A percentile compares a stretch with the other conserved stretches of the same genome.
phyloP scores from a whole-genome alignment of 768 basidiomycete species.

The Imleria badia region DNA sequence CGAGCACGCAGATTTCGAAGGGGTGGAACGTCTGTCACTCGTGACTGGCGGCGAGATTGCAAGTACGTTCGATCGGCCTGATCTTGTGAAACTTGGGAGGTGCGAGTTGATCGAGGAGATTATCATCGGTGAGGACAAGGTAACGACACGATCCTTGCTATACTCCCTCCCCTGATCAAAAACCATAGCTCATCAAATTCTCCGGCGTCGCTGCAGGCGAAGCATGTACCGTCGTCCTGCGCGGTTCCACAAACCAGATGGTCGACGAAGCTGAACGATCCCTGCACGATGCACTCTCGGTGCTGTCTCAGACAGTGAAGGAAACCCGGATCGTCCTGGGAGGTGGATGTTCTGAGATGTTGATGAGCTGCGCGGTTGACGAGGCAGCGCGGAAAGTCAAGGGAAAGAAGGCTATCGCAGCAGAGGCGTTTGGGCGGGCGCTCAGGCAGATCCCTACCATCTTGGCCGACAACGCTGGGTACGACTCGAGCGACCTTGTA shows the following conservation, averaged over 20 bases:
- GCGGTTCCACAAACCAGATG: slow-evolving; percentile 98
- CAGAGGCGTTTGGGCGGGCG: slow-evolving; percentile 87
- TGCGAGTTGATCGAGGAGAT: slow-evolving; percentile 98
- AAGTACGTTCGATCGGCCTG: slow-evolving; percentile 90
- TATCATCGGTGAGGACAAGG: slow-evolving; percentile 99
- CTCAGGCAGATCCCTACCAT: slow-evolving; percentile 95
- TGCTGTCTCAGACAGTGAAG: slow-evolving; percentile 95
- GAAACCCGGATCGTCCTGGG: slow-evolving; percentile 94
- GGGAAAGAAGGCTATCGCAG: slow-evolving; percentile 95
- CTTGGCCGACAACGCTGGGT: slow-evolving; percentile 96
- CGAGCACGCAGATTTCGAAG: slow-evolving; percentile 99
- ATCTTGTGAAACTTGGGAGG: slow-evolving; percentile 86
- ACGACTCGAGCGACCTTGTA: slow-evolving; percentile 96
- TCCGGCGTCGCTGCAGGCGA: slow-evolving; percentile 98
- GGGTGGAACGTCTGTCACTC: slow-evolving; percentile 91
- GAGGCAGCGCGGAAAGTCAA: slow-evolving; percentile 79
- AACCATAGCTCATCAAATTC: slow-evolving; percentile 92
- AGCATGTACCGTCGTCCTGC: slow-evolving; percentile 96
- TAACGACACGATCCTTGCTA: slow-evolving; percentile 29
- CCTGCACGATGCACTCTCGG: slow-evolving; percentile 94
- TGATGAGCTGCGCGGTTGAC: slow-evolving; percentile 94
- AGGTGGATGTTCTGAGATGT: slow-evolving; percentile 97
- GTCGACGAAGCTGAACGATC: slow-evolving; percentile 98
- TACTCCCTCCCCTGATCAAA: neutral
- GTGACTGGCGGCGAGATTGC: slow-evolving; percentile 99